These are phyloP conservation scores for Tanacetum coccineum DNA, from an alignment of 129 eudicot genomes.

Conservation along the genomic window DNA sequence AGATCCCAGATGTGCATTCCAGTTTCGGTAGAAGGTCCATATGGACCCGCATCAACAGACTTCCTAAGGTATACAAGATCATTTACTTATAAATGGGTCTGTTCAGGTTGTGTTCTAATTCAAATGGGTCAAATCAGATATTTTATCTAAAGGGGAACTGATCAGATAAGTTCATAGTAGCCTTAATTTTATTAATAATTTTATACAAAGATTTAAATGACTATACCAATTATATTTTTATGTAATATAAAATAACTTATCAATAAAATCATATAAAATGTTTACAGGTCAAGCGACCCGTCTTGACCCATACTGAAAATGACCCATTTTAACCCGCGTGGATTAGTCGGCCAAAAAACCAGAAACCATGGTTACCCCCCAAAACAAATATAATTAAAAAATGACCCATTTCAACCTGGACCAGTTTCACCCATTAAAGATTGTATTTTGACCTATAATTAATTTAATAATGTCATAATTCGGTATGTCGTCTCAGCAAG, in stretches of 20 bases:
- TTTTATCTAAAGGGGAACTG: not conserved
- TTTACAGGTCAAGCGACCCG: not conserved
- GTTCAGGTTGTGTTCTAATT: not conserved
- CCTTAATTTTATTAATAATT: no score
- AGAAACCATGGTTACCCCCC: no score
- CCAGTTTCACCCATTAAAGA: not conserved
- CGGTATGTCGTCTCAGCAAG: constrained; percentile 35
- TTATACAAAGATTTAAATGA: no score
- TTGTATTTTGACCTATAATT: not conserved
- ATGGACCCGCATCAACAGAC: constrained; percentile 69
- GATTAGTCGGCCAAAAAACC: no score
- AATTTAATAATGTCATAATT: constrained; percentile 15
- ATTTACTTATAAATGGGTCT: not conserved
- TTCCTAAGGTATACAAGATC: constrained; percentile 51
- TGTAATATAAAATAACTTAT: no score
- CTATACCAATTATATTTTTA: no score
- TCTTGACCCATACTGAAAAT: not conserved
- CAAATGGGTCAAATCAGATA: not conserved
- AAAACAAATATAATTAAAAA: no score
- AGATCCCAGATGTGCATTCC: constrained; percentile 38
- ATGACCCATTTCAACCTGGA: not conserved
- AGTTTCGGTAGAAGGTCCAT: constrained; percentile 81
- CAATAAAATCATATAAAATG: no score
- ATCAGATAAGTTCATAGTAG: no score
- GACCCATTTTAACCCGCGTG: no score